Conservation (phyloP, 495 filamentous ascomycete species). For the Staphylotrichum tortipilum region DNA sequence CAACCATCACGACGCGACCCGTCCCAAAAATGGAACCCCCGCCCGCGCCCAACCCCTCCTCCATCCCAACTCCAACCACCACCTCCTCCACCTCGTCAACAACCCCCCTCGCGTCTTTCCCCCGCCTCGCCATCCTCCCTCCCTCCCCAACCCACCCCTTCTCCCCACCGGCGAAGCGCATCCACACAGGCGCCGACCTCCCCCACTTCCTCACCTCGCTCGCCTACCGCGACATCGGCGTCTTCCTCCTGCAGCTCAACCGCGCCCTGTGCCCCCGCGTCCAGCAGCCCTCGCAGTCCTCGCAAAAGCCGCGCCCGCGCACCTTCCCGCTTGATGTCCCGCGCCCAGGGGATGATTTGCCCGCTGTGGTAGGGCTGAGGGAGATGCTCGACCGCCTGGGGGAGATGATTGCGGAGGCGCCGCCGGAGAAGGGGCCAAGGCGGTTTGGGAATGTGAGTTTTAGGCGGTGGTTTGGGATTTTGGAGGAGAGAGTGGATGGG, state of each 20-base stretch:
- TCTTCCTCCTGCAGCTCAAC: slow-evolving; percentile 84
- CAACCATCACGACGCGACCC: not conserved
- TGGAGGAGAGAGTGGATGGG: slow-evolving; percentile 48
- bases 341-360: slow-evolving; percentile 24
- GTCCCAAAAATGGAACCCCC: slow-evolving; percentile 4
- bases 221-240: slow-evolving; percentile 78
- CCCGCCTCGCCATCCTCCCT: slow-evolving; percentile 28
- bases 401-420: slow-evolving; percentile 63
- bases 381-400: slow-evolving; percentile 52
- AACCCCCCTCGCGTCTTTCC: slow-evolving; percentile 9
- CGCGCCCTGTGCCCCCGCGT: slow-evolving; percentile 71
- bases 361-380: slow-evolving; percentile 54
- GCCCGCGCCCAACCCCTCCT: not conserved
- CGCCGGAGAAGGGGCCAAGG: slow-evolving; percentile 74
- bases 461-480: slow-evolving; percentile 65
- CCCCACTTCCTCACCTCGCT: slow-evolving; percentile 62
- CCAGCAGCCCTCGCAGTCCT: slow-evolving; percentile 12
- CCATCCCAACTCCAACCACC: not conserved
- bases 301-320: slow-evolving; percentile 16
- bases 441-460: slow-evolving; percentile 90
- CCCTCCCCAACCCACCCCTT: slow-evolving; percentile 37
- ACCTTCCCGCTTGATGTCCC: slow-evolving; percentile 35
- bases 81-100: slow-evolving; percentile 15
- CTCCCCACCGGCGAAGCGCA: slow-evolving; percentile 57
- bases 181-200: slow-evolving; percentile 75